phyloP scores from a whole-genome alignment of 2,329 filamentous ascomycete genomes.

The Colletotrichum eleusines region DNA sequence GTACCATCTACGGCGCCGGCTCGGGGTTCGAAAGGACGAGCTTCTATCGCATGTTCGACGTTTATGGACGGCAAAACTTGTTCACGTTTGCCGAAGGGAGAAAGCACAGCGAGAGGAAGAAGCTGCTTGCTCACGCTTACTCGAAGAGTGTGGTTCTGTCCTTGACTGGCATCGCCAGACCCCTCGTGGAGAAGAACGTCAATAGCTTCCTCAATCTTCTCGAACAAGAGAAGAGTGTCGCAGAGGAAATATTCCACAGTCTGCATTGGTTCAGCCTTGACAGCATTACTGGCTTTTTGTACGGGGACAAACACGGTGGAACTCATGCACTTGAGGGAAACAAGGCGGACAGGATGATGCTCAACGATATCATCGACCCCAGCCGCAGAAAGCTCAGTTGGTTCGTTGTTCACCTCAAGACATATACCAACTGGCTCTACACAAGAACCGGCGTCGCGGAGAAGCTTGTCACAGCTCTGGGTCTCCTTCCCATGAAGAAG shows the following conservation, averaged over 20 bases:
- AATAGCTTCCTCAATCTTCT: slow-evolving; percentile 49
- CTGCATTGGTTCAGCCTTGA: slow-evolving; percentile 67
- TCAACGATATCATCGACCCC: slow-evolving; percentile 63
- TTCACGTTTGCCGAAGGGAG: slow-evolving; percentile 61
- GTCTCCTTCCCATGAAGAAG: slow-evolving; percentile 59
- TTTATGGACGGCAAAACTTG: slow-evolving; percentile 63
- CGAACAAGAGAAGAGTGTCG: slow-evolving; percentile 48
- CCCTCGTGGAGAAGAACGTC: slow-evolving; percentile 55
- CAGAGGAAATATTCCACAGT: slow-evolving; percentile 60
- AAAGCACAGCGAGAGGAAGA: slow-evolving; percentile 63
- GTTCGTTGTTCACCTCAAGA: slow-evolving; percentile 61
- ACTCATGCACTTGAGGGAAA: slow-evolving; percentile 58
- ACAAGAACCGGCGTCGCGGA: slow-evolving; percentile 54
- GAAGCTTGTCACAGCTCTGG: slow-evolving; percentile 51
- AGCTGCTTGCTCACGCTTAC: slow-evolving; percentile 64
- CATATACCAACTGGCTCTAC: slow-evolving; percentile 62
- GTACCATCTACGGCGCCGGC: slow-evolving; percentile 67
- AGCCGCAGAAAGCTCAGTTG: slow-evolving; percentile 59
- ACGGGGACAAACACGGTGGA: slow-evolving; percentile 56
- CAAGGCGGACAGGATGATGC: slow-evolving; percentile 52
- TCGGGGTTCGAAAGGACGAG: slow-evolving; percentile 61
- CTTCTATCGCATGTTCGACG: slow-evolving; percentile 69
- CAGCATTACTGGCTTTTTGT: slow-evolving; percentile 64
- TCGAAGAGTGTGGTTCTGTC: slow-evolving; percentile 59
- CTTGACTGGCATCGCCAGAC: slow-evolving; percentile 46